Base-by-base conservation (phyloP, 768 basidiomycete species). In the Termitomyces sp. region DNA sequence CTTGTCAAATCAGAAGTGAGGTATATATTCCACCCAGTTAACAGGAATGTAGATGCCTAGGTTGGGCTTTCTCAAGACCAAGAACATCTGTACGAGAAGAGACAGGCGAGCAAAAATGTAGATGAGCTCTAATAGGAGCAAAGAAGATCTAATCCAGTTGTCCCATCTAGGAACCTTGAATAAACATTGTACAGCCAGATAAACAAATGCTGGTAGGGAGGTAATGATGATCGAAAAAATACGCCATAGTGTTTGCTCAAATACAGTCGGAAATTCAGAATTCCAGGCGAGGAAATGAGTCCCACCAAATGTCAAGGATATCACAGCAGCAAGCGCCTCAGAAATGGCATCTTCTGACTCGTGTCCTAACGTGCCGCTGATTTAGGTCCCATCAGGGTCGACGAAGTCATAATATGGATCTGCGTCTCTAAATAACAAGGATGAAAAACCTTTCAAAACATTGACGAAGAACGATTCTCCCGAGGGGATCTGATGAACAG, bases 211-310 rank as follows among this genome's bases (percentile, higher is more conserved):
- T 16, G 60, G 57, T 3, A 49, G 4, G 31, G 29, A 54, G 7
- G 62, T 59, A 16, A 70, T 62, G 6, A 62, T 39, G 12, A 68
- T 28, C 0, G 67, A 58, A 10, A 50, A 61, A 13, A 60, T 51
- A 8, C 66, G 63, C 55, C 55, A 56, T 33, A 56, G 1, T 2
- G 61, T 36, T 37, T 58, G 31, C 47, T 69, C 70, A 2, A 26
- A n/a, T 9, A 52, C 24, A 7, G 62, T 62, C 15, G 68, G 66
- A 54, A 72, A 70, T 0, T 58, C 22, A 41, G 64, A 66, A 22
- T 49, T 28, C 72, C 72, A 71, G 12, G 65, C 68, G 16, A 70
- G 55, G 48, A 61, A 68, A 52, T 69, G 70, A 15, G 67, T 60
- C 8, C 50, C 65, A 3, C 71, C 66, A 39, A 70, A 72, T 36